Percentiles rank a stretch among this genome's conserved stretches.
These are phyloP conservation scores for Aspergillus uvarum DNA, from an alignment of 2,329 filamentous ascomycete species.

Conservation along the genomic window DNA sequence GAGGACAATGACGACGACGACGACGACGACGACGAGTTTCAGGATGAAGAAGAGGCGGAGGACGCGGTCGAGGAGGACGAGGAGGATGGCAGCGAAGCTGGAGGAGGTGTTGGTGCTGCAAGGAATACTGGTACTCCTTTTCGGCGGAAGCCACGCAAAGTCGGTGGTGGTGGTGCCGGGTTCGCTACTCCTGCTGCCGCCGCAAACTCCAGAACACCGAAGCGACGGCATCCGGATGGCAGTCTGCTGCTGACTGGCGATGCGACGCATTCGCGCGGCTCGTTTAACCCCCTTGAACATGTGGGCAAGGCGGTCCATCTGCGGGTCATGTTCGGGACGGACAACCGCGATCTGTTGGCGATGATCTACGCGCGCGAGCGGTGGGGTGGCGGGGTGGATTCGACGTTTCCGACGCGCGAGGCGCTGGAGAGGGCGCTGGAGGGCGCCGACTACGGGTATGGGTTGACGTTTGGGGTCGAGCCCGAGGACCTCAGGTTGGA, in stretches of 20 bases:
- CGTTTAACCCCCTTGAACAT: conserved; percentile 36
- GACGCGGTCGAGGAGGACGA: conserved; percentile 6
- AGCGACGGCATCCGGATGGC: conserved; percentile 22
- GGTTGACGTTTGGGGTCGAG: conserved; percentile 44
- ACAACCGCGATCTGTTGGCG: conserved; percentile 50
- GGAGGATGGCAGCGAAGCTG: conserved; percentile 16
- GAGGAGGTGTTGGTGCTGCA: not conserved
- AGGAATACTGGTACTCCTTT: not conserved
- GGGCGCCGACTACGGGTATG: conserved; percentile 40
- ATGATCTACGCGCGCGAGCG: conserved; percentile 50
- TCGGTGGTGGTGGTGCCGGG: not conserved
- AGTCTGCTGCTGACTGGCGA: conserved; percentile 19
- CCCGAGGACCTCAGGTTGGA: conserved; percentile 46
- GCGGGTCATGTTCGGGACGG: conserved; percentile 53
- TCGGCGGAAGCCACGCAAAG: not conserved
- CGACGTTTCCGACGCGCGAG: conserved; percentile 51
- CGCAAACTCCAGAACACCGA: conserved; percentile 4
- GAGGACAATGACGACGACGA: conserved; percentile 20
- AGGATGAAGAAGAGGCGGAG: conserved; percentile 17
- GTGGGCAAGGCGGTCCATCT: conserved; percentile 47
- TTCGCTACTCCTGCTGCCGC: not conserved
- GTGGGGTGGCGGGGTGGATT: conserved; percentile 50
- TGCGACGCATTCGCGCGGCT: conserved; percentile 39
- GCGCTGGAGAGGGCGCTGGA: conserved; percentile 32
- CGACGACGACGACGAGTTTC: conserved; percentile 14